phyloP scores from a whole-genome alignment of 176 grass and related monocot genomes.

The Oryza glumipatula region DNA sequence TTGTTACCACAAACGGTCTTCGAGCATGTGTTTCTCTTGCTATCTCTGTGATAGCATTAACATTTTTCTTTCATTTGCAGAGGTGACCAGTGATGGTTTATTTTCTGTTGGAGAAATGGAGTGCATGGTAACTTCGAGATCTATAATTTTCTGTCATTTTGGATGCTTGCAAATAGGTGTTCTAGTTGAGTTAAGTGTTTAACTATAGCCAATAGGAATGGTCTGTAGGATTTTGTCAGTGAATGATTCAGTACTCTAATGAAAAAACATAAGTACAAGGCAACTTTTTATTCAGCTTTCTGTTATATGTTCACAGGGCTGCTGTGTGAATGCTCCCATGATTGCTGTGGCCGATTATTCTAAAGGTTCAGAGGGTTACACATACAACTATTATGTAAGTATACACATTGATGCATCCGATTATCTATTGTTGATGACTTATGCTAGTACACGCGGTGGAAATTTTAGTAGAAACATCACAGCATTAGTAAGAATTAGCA shows the following conservation, averaged over 20 bases:
- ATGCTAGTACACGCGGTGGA: neutral
- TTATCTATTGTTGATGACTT: neutral
- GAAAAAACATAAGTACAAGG: neutral
- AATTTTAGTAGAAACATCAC: neutral
- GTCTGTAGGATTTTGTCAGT: neutral
- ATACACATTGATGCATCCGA: neutral
- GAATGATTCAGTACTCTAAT: conserved; percentile 1
- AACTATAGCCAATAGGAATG: neutral
- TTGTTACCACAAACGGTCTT: conserved; percentile 20
- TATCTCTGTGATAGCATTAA: conserved; percentile 4
- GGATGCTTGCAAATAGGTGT: conserved; percentile 3
- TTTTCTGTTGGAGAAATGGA: conserved; percentile 99
- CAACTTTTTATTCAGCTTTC: conserved; percentile 16
- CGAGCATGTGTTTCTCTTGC: neutral
- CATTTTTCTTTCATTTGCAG: conserved; percentile 56
- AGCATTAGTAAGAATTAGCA: neutral
- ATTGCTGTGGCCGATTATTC: conserved; percentile 78
- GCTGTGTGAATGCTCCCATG: conserved; percentile 91
- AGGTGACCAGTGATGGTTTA: conserved; percentile 93
- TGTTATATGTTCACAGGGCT: conserved; percentile 46
- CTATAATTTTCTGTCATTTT: neutral
- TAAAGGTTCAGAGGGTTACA: conserved; percentile 75
- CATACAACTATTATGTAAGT: conserved; percentile 89
- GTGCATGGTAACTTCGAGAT: conserved; percentile 71
- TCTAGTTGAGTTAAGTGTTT: conserved; percentile 17